phyloP scores from a whole-genome alignment of 1,139 yeast genomes.

The Blastobotrys arbuscula region DNA sequence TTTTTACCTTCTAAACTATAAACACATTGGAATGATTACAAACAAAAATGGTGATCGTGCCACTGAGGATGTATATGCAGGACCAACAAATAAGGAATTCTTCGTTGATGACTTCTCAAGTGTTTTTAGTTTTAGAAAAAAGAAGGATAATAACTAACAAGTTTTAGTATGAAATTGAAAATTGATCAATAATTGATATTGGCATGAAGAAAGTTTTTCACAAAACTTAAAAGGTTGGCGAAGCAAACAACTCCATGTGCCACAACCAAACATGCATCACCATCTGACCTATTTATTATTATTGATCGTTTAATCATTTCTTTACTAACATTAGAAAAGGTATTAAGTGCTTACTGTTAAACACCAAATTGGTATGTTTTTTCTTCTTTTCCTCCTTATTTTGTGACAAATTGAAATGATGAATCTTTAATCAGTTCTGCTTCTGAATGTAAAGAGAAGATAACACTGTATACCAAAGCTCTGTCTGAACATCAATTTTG shows the following conservation, averaged over 20 bases:
- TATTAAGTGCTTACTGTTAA: no score
- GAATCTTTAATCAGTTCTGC: conserved; percentile 79
- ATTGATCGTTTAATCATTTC: neutral
- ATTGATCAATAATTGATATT: neutral
- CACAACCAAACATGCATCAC: conserved; percentile 80
- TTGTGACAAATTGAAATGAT: conserved; percentile 39
- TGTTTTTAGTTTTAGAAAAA: neutral
- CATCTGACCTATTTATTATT: conserved; percentile 51
- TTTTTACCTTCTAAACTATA: neutral
- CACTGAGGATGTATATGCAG: conserved; percentile 65
- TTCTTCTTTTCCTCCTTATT: neutral
- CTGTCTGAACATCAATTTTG: no score
- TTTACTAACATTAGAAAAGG: neutral
- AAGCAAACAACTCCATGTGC: conserved; percentile 40
- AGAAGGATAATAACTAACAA: neutral
- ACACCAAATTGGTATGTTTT: neutral
- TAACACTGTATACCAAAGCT: conserved; percentile 46
- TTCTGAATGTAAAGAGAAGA: conserved; percentile 80
- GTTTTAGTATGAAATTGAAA: neutral
- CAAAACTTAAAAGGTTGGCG: conserved; percentile 48
- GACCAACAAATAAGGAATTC: conserved; percentile 55
- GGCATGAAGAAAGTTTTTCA: conserved; percentile 18
- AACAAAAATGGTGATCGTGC: conserved; percentile 22
- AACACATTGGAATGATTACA: conserved; percentile 32
- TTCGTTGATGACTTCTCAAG: conserved; percentile 49